Conservation (phyloP, 1,284 basidiomycete species). For the Cutaneotrichosporon spelunceum region DNA sequence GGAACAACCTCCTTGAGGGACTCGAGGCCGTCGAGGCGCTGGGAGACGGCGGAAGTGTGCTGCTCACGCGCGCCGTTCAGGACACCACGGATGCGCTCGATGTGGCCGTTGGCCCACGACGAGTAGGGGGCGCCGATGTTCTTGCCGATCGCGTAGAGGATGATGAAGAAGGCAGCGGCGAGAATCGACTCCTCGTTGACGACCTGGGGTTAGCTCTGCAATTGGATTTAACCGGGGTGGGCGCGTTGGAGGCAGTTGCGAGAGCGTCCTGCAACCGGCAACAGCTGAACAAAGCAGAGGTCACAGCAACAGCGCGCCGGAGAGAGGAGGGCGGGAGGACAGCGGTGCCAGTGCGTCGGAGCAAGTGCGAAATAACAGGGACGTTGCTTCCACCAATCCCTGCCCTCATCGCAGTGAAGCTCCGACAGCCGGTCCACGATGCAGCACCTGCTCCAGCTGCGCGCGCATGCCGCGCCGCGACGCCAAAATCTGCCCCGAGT, state of each 20-base stretch:
- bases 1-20: constrained; percentile 92
- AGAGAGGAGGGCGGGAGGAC: background rate
- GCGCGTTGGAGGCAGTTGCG: background rate
- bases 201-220: constrained; percentile 50
- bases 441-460: background rate
- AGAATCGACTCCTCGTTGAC: constrained; percentile 92
- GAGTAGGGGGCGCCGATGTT: constrained; percentile 78
- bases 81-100: constrained; percentile 75
- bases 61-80: constrained; percentile 78
- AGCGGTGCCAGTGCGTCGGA: background rate
- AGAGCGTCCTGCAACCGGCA: background rate
- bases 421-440: background rate
- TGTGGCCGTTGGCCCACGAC: constrained; percentile 86
- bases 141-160: constrained; percentile 81
- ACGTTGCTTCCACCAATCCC: background rate
- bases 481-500: background rate
- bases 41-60: constrained; percentile 90
- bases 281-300: background rate
- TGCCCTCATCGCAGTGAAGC: background rate
- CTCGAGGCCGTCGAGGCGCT: constrained; percentile 84
- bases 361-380: background rate
- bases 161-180: constrained; percentile 76
- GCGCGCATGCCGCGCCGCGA: background rate
- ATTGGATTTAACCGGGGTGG: background rate
- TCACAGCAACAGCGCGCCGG: background rate